These are phyloP conservation scores for Fusarium sp. DNA, from an alignment of 2,329 filamentous ascomycete species.

Conservation along the genomic window DNA sequence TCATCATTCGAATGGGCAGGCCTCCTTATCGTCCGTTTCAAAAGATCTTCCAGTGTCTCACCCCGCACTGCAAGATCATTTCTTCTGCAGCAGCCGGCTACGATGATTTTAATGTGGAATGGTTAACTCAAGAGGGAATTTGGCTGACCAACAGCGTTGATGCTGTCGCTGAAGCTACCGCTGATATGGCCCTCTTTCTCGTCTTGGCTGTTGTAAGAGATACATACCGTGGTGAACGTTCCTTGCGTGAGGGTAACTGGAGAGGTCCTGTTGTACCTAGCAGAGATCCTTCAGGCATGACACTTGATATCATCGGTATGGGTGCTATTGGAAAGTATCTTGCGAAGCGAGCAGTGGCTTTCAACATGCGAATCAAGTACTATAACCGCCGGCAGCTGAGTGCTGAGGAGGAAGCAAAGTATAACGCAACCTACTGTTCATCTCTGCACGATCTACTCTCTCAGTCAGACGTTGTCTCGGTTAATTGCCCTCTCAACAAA, in stretches of 20 bases:
- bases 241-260: conserved; percentile 53
- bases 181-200: conserved; percentile 58
- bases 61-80: conserved; percentile 58
- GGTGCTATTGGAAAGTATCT: conserved; percentile 59
- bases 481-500: conserved; percentile 55
- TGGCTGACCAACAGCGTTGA: conserved; percentile 66
- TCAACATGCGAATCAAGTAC: conserved; percentile 58
- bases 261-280: conserved; percentile 48
- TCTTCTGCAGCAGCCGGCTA: conserved; percentile 60
- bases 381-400: conserved; percentile 53
- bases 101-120: conserved; percentile 59
- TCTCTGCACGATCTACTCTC: conserved; percentile 54
- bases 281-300: conserved; percentile 56
- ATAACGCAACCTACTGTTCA: conserved; percentile 50
- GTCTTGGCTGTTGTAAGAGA: conserved; percentile 56
- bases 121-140: conserved; percentile 55
- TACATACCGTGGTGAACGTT: conserved; percentile 53
- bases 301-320: conserved; percentile 61
- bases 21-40: conserved; percentile 62
- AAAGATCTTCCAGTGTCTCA: conserved; percentile 54
- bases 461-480: conserved; percentile 54
- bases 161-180: conserved; percentile 64
- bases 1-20: conserved; percentile 63
- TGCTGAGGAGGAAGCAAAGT: conserved; percentile 49
- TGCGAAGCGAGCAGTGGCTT: conserved; percentile 52